Evolutionary conservation across 805 yeast genomes (phyloP).

Genomic region (Ogataea neopini): DNA sequence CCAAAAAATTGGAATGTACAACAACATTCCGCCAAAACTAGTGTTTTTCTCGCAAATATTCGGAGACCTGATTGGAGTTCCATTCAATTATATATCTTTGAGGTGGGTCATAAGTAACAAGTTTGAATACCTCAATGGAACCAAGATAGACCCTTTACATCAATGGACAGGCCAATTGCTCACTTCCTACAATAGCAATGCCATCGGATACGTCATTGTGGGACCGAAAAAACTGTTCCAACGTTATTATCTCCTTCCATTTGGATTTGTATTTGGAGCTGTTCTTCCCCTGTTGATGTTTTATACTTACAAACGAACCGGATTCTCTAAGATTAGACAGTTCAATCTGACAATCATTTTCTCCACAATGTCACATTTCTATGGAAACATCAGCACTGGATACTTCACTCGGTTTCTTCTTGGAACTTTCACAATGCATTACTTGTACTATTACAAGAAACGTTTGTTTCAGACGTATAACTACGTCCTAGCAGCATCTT

Average conservation of each 20-base stretch:
- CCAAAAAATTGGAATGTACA: conserved; percentile 54
- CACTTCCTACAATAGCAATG: conserved; percentile 45
- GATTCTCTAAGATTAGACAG: conserved; percentile 27
- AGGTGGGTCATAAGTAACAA: conserved; percentile 48
- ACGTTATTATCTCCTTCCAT: conserved; percentile 45
- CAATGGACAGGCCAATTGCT: conserved; percentile 55
- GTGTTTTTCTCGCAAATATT: conserved; percentile 53
- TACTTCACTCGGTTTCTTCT: conserved; percentile 48
- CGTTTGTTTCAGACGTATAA: conserved; percentile 44
- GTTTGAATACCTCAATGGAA: conserved; percentile 32
- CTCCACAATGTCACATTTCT: conserved; percentile 48
- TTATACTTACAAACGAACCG: conserved; percentile 9
- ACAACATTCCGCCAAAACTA: conserved; percentile 50
- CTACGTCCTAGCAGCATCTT: conserved; percentile 51
- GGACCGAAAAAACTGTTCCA: conserved; percentile 48
- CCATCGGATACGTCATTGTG: conserved; percentile 50
- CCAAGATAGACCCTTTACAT: conserved; percentile 43
- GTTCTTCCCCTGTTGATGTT: conserved; percentile 40
- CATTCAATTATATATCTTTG: conserved; percentile 49
- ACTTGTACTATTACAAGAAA: conserved; percentile 41
- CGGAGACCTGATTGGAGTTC: conserved; percentile 55
- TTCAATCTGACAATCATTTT: conserved; percentile 52
- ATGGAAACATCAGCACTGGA: conserved; percentile 53
- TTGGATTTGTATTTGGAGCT: conserved; percentile 44
- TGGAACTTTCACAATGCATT: conserved; percentile 50